These are phyloP conservation scores for Sanguinoderma infundibulare DNA, from an alignment of 1,284 basidiomycete species.

Conservation along the genomic window DNA sequence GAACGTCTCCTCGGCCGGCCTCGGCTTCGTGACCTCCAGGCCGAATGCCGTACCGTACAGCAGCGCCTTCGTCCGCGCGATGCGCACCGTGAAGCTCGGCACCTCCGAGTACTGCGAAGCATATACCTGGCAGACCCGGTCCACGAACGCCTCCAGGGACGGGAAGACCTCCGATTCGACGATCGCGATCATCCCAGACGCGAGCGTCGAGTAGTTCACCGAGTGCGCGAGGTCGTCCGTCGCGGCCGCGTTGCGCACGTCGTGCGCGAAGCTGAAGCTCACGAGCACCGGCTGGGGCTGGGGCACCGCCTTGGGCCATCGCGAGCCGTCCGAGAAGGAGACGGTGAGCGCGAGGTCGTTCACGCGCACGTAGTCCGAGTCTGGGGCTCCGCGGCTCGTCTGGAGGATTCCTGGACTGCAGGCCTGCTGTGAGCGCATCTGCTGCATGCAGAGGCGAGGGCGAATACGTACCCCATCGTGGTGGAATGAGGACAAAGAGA, in stretches of 20 bases:
- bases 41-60: slow-evolving; percentile 55
- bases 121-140: slow-evolving; percentile 48
- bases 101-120: slow-evolving; percentile 44
- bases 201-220: slow-evolving; percentile 62
- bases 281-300: slow-evolving; percentile 63
- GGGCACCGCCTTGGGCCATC: slow-evolving; percentile 43
- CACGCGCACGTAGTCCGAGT: slow-evolving; percentile 50
- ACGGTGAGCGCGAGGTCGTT: slow-evolving; percentile 50
- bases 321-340: slow-evolving; percentile 44
- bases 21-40: slow-evolving; percentile 42
- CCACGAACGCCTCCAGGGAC: slow-evolving; percentile 47
- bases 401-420: neutral
- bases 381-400: neutral
- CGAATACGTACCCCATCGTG: slow-evolving; percentile 8
- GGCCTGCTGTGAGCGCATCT: neutral
- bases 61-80: slow-evolving; percentile 56
- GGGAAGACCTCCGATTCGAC: slow-evolving; percentile 37
- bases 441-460: no score
- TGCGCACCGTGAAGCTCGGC: slow-evolving; percentile 43
- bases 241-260: slow-evolving; percentile 54
- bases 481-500: neutral
- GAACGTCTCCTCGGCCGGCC: slow-evolving; percentile 36
- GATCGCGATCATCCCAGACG: slow-evolving; percentile 36
- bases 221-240: slow-evolving; percentile 63
- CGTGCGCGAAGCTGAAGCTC: slow-evolving; percentile 58